Evolutionary conservation across 805 yeast genomes (phyloP).

Genomic region (Wickerhamiella slavikovae): DNA sequence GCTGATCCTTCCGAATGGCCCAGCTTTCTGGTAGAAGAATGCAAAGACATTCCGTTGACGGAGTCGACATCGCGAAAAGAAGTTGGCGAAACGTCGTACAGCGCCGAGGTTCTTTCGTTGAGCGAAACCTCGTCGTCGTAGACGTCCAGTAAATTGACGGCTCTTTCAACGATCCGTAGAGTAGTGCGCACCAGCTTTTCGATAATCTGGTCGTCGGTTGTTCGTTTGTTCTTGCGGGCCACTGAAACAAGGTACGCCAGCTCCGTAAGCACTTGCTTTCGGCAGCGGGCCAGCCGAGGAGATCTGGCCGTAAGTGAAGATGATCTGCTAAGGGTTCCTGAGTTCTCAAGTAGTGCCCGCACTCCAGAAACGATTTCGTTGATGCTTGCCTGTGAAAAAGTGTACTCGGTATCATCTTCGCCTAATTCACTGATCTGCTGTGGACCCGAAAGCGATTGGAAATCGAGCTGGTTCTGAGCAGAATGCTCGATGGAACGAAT

Average conservation of each 20-base stretch:
- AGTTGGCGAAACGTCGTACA: background rate
- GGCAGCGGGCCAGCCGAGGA: constrained; percentile 15
- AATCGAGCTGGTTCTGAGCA: too few species aligned
- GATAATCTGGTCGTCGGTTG: constrained; percentile 14
- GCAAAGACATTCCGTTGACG: background rate
- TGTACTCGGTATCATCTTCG: constrained; percentile 5
- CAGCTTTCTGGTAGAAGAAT: background rate
- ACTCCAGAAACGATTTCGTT: constrained; percentile 21
- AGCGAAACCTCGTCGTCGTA: constrained; percentile 11
- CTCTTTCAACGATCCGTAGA: constrained; percentile 16
- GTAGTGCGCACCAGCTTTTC: constrained; percentile 17
- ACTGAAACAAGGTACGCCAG: constrained; percentile 20
- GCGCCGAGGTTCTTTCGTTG: constrained; percentile 3
- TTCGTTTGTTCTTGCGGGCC: constrained; percentile 17
- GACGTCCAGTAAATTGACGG: constrained; percentile 15
- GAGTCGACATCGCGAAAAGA: background rate
- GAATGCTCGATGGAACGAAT: constrained; percentile 2
- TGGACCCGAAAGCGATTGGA: background rate
- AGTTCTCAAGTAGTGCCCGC: constrained; percentile 17
- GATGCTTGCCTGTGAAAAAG: constrained; percentile 19
- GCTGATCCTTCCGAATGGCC: too few species aligned
- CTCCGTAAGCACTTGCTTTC: constrained; percentile 21
- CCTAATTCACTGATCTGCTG: constrained; percentile 1
- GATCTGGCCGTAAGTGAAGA: constrained; percentile 14
- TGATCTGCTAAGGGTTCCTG: constrained; percentile 18